A percentile compares a stretch with the other conserved stretches of the same genome.
These are phyloP conservation scores for Cucumis cinereus DNA, from an alignment of 306 rosid species.

Conservation along the genomic window DNA sequence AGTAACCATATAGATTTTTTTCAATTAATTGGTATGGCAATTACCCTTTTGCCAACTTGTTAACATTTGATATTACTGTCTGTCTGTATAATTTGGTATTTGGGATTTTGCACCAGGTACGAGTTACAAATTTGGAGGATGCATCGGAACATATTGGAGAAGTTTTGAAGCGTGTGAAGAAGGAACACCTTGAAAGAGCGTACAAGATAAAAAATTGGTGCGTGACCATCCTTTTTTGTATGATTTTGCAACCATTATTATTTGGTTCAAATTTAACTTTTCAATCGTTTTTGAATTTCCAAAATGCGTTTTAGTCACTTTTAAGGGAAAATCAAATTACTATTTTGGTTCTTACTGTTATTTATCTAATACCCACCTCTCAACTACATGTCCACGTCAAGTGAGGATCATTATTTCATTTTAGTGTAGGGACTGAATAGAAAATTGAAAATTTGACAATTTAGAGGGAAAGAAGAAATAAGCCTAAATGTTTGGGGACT, in stretches of 20 bases:
- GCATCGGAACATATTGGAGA: constrained; percentile 92
- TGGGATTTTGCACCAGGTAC: constrained; percentile 42
- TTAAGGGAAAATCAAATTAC: neutral
- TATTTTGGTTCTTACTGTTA: neutral
- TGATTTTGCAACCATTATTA: neutral
- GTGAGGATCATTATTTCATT: neutral
- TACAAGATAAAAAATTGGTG: constrained; percentile 74
- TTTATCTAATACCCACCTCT: neutral
- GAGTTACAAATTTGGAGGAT: constrained; percentile 88
- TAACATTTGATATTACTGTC: neutral
- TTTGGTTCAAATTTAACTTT: neutral
- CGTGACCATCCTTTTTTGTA: neutral
- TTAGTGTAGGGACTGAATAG: neutral
- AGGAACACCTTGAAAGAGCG: constrained; percentile 73
- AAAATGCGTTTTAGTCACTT: neutral
- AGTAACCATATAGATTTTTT: neutral
- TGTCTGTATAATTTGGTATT: neutral
- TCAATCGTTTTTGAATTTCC: neutral
- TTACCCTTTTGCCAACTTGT: neutral
- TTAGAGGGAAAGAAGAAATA: neutral
- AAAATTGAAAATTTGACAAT: neutral
- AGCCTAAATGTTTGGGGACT: neutral
- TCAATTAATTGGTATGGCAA: neutral
- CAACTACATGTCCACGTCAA: neutral
- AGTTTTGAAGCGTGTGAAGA: constrained; percentile 90